Base-by-base conservation (phyloP, 306 rosid genomes). In the Castanopsis chinensis region DNA sequence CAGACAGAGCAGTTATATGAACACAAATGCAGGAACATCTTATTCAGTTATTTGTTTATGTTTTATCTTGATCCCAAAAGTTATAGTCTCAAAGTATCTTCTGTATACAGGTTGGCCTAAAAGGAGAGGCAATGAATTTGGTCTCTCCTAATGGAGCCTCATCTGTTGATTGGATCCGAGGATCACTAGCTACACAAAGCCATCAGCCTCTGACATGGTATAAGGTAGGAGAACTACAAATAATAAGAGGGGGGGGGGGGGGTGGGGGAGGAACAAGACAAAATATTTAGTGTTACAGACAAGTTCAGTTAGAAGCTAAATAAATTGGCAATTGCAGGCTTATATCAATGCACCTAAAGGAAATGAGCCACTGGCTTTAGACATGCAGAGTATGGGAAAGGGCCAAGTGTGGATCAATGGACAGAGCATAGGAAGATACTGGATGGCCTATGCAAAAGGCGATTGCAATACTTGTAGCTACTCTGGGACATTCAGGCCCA, bases 391-490 rank as follows among this genome's bases (percentile, higher is more conserved):
- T 41, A 96, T 96, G 99, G 99, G 97, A 78, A 96, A 93, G 73
- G 99, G 99, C 78, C 99, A 96, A 88, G 94, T 86, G 25, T 96
- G 99, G 99, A 88, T 96, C 90, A 96, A 96, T 76, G 99, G 99
- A 25, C 91, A 91, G 58, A 93, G 97, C 80, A 91, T 95, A 49
- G 99, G 99, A 80, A 89, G 99, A 81, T 95, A 95, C 78, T 95
- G 99, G 99, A 88, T 86, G 91, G 87, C 83, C 79, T 95, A 86
- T 81, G 99, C 98, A 57, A 89, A 93, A 25, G 98, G 97, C 52
- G 73, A 83, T 83, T 95, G 99, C 77, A 77, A 65, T 63, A 35
- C 86, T 58, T 95, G 98, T 70, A 80, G 80, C 81, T 96, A 96
- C 69, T 45, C 93, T 5, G 97, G 97, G 72, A 85, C 99, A 17